Evolutionary conservation across 2,329 filamentous ascomycete species (phyloP), one percentile per base, ranked within the genome.

Genomic region (Talaromyces islandicus): DNA sequence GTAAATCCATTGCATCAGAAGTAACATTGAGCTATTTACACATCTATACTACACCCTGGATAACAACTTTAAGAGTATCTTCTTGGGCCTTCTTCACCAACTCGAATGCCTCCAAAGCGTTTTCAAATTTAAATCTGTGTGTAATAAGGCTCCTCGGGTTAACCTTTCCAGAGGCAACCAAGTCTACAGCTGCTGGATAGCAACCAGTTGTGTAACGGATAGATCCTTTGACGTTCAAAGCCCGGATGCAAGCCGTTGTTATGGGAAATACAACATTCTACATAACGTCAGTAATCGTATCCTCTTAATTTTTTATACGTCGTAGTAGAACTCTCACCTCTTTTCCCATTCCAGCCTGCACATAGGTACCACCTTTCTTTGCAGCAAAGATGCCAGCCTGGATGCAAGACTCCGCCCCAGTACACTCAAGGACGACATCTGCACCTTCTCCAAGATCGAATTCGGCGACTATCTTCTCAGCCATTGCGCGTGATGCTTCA

Each of bases 341-440:
- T 27, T 73, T 75, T 1, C 80, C 80, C 78, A 83, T 80, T 0
- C 81, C 82, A 1, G 76, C 81, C 62, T 84, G 81, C 1, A 83
- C 77, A 67, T 73, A 82, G 0, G 74, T 81, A 0, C 79, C 81
- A 0, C 81, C 81, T 60, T 75, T 77, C 63, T 73, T 78, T 1
- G 73, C 65, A 1, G 75, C 71, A 57, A 77, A 75, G 5, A 83
- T 71, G 0, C 80, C 80, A 3, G 74, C 71, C 58, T 81, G 77
- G 43, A 84, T 80, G 61, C 79, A 82, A 1, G 71, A 62, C 64
- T 81, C 73, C 0, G 75, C 76, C 1, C 80, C 81, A 1, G 78
- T 80, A 17, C 75, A 77, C 56, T 83, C 82, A 2, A 84, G 64
- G 1, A 83, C 80, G 3, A 80, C 72, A 64, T 84, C 81, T 0